Evolutionary conservation across 768 basidiomycete species (phyloP), one percentile per base, ranked within the genome.

Genomic region (Dendrothele bispora): DNA sequence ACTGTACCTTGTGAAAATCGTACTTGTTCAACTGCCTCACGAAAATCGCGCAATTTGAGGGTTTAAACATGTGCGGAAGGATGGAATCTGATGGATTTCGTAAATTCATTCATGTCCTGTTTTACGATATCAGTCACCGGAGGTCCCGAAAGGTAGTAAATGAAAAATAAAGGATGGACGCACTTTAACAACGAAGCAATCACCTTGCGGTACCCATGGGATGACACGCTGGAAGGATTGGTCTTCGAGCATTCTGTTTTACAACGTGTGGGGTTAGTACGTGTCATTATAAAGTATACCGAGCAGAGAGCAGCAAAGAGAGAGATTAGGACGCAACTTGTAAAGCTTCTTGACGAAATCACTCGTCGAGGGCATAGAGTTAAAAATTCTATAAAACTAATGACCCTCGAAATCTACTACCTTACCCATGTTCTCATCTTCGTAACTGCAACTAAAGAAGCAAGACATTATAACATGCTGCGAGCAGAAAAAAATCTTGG

Each of bases 281-380:
- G 20, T 32, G 34, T 40, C n/a, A 45, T 36, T 24, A 37, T 22
- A n/a, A n/a, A 51, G 24, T 41, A n/a, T 32, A 15, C 27, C 15
- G 41, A 35, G 26, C 36, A 21, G 35, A 41, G 42, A 39, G 22
- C 39, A 30, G 28, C 14, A 38, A 10, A n/a, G 20, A 29, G 26
- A 65, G 10, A 39, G 17, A 28, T 15, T 29, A n/a, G n/a, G n/a
- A 69, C 79, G 51, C 36, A 93, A n/a, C 92, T 88, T 90, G 86
- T 88, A 94, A 7, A 95, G 70, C 63, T 94, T 95, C 73, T 94
- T 94, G 55, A 95, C 92, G 63, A 95, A 95, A 68, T 95, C 92
- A 57, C 83, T 86, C 26, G 93, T 88, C n/a, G 86, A 81, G 1
- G 90, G 86, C 88, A 91, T 86, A 48, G 75, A 73, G 59, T 91